phyloP scores from a whole-genome alignment of 805 yeast species.

The Ogataea pini region DNA sequence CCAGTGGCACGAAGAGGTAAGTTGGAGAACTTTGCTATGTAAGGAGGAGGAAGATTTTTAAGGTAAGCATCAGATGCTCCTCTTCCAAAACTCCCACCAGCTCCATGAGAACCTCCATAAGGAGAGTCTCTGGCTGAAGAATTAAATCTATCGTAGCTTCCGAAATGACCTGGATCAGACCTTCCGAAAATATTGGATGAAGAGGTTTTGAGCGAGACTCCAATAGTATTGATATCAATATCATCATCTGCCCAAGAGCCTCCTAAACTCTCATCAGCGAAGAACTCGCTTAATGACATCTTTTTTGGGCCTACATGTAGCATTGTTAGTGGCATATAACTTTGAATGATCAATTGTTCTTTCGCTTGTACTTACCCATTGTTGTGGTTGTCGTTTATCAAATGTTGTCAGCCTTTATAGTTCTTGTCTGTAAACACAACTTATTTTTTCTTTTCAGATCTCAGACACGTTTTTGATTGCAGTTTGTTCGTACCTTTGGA shows the following conservation, averaged over 20 bases:
- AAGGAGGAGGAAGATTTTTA: conserved; percentile 50
- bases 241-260: conserved; percentile 74
- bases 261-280: conserved; percentile 46
- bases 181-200: conserved; percentile 9
- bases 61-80: conserved; percentile 17
- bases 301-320: conserved; percentile 35
- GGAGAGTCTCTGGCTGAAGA: conserved; percentile 7
- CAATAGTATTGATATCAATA: conserved; percentile 61
- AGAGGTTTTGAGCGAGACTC: conserved; percentile 40
- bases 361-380: conserved; percentile 13
- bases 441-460: neutral
- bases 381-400: neutral
- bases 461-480: conserved; percentile 1
- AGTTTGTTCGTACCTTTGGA: neutral
- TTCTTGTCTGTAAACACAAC: conserved; percentile 1
- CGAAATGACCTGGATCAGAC: conserved; percentile 9
- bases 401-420: neutral
- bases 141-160: conserved; percentile 11
- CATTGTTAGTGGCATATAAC: conserved; percentile 3
- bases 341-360: neutral
- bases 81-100: conserved; percentile 11
- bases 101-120: conserved; percentile 8
- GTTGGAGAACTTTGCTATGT: conserved; percentile 61
- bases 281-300: conserved; percentile 48
- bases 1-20: conserved; percentile 57